phyloP scores from a whole-genome alignment of 2,329 filamentous ascomycete genomes.

The Ascochyta koolunga region DNA sequence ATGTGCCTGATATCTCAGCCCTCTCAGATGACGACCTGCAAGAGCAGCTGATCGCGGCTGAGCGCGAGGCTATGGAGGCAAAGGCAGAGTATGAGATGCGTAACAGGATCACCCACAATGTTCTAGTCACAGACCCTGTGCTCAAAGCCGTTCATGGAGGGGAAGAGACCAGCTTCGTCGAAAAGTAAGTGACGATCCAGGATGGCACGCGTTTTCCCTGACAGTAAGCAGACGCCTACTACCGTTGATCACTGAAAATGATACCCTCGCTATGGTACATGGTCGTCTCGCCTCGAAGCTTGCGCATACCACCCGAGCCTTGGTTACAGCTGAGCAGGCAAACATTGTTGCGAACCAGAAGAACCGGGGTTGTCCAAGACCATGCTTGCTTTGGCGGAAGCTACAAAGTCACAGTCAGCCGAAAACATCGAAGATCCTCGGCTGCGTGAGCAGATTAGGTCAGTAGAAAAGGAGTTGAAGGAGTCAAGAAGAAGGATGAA shows the following conservation, averaged over 20 bases:
- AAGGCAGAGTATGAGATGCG: constrained; percentile 72
- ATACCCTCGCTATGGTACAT: constrained; percentile 68
- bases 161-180: constrained; percentile 66
- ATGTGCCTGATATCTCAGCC: constrained; percentile 36
- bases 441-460: constrained; percentile 61
- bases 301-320: constrained; percentile 57
- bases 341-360: constrained; percentile 61
- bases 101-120: constrained; percentile 70
- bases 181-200: constrained; percentile 62
- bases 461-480: constrained; percentile 65
- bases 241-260: constrained; percentile 69
- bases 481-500: constrained; percentile 71
- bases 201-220: constrained; percentile 7
- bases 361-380: constrained; percentile 68
- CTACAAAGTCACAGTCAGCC: constrained; percentile 60
- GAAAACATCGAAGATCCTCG: constrained; percentile 62
- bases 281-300: constrained; percentile 64
- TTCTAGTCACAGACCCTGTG: constrained; percentile 75
- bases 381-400: constrained; percentile 67
- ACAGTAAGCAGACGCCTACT: constrained; percentile 64
- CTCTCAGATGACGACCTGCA: constrained; percentile 60
- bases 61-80: constrained; percentile 71
- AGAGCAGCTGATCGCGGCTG: constrained; percentile 59
- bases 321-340: constrained; percentile 65
- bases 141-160: constrained; percentile 77